phyloP scores from a whole-genome alignment of 2,329 filamentous ascomycete genomes.

The Talaromyces sp. region DNA sequence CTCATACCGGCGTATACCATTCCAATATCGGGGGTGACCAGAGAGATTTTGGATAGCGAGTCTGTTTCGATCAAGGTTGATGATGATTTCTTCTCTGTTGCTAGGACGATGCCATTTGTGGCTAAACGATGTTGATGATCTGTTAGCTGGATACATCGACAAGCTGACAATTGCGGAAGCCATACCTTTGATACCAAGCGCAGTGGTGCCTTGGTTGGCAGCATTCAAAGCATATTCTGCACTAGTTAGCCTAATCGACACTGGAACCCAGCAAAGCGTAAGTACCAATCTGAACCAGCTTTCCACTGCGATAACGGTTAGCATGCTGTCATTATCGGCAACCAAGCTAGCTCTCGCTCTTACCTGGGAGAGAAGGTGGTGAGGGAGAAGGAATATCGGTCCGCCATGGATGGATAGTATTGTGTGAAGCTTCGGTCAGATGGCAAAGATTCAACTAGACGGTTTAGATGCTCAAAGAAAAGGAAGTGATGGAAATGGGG shows the following conservation, averaged over 20 bases:
- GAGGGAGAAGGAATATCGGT: constrained; percentile 98
- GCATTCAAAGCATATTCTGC: constrained; percentile 98
- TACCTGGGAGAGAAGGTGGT: constrained; percentile 99
- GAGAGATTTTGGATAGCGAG: constrained; percentile 93
- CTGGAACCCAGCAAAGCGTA: background rate
- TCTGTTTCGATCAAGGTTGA: constrained; percentile 93
- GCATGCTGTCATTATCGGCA: constrained; percentile 25
- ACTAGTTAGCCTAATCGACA: constrained; percentile 20
- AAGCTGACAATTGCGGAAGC: no score
- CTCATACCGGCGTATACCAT: constrained; percentile 99
- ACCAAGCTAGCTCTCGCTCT: constrained; percentile 33
- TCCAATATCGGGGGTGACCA: constrained; percentile 97
- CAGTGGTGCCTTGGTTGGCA: constrained; percentile 98
- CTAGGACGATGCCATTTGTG: constrained; percentile 97
- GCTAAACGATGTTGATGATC: constrained; percentile 61
- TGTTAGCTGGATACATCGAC: background rate
- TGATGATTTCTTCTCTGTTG: constrained; percentile 98
- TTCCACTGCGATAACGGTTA: constrained; percentile 65
- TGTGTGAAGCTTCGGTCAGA: constrained; percentile 15
- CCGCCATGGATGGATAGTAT: constrained; percentile 64
- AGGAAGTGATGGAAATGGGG: constrained; percentile 18
- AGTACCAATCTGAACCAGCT: constrained; percentile 95
- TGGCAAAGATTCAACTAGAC: background rate
- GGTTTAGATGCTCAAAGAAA: background rate
- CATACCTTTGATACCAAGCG: constrained; percentile 94